Percentiles rank a stretch among this genome's conserved stretches.
phyloP scores from a whole-genome alignment of 1,139 yeast species.

The Meyerozyma smithsonii region DNA sequence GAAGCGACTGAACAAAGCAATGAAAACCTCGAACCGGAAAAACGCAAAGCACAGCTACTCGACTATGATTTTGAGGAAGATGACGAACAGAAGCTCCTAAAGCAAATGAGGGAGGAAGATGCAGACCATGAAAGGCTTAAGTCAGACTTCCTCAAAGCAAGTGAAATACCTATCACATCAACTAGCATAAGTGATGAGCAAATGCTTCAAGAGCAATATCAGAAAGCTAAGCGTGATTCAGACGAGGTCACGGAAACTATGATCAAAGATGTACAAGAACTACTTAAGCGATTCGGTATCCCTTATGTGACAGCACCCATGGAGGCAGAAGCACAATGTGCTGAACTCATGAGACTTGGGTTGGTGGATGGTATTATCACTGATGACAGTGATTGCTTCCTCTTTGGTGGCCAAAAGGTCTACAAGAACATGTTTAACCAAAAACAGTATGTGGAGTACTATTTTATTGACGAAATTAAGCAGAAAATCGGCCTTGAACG shows the following conservation, averaged over 20 bases:
- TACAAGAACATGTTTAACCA: conserved; percentile 95
- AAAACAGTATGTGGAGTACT: conserved; percentile 87
- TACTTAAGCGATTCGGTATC: conserved; percentile 81
- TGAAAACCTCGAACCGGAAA: conserved; percentile 3
- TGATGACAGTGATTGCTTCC: conserved; percentile 94
- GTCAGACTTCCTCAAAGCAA: conserved; percentile 31
- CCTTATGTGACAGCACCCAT: conserved; percentile 94
- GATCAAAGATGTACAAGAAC: conserved; percentile 87
- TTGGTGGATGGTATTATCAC: conserved; percentile 94
- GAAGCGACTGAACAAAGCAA: conserved; percentile 2
- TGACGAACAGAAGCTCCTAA: conserved; percentile 64
- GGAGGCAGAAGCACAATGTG: conserved; percentile 99
- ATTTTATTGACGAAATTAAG: conserved; percentile 55
- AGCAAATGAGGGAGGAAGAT: conserved; percentile 64
- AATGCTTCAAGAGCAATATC: conserved; percentile 53
- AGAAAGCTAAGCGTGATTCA: conserved; percentile 74
- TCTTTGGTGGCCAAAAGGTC: conserved; percentile 83
- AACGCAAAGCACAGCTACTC: conserved; percentile 20
- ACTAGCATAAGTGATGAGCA: conserved; percentile 48
- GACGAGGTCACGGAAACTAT: conserved; percentile 86
- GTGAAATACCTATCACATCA: conserved; percentile 16
- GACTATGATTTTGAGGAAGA: conserved; percentile 72
- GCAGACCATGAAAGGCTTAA: conserved; percentile 67
- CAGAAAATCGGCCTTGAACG: conserved; percentile 63
- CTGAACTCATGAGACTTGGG: conserved; percentile 57